These are phyloP conservation scores for Laguncularia racemosa DNA, from an alignment of 345 rosid species.

Conservation along the genomic window DNA sequence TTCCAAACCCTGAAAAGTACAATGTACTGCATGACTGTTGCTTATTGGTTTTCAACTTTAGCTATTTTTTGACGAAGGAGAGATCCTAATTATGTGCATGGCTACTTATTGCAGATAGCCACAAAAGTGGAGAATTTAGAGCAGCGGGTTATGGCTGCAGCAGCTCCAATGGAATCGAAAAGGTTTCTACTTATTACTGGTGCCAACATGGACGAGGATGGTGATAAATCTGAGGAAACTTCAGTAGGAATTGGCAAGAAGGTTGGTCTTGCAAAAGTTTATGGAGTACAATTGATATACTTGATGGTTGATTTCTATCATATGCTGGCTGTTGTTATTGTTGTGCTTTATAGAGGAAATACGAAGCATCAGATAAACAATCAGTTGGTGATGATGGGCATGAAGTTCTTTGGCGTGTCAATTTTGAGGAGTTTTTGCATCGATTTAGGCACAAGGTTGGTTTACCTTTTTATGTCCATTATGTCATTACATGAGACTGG, in stretches of 20 bases:
- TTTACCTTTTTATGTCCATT: constrained; percentile 6
- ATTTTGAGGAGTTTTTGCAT: constrained; percentile 67
- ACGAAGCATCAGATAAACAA: too few relatives aligned
- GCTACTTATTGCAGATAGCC: constrained; percentile 27
- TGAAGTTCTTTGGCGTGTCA: constrained; percentile 70
- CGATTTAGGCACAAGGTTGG: constrained; percentile 77
- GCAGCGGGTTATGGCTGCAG: constrained; percentile 62
- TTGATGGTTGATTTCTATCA: not conserved
- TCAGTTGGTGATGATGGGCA: too few relatives aligned
- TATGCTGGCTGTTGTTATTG: not conserved
- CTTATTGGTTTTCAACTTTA: too few relatives aligned
- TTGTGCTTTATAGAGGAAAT: too few relatives aligned
- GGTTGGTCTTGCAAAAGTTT: constrained; percentile 34
- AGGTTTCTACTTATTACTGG: constrained; percentile 42
- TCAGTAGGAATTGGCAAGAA: constrained; percentile 39
- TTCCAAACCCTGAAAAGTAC: too few relatives aligned
- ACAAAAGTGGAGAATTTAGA: constrained; percentile 42
- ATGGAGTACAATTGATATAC: not conserved
- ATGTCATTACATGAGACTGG: not conserved
- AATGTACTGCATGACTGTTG: too few relatives aligned
- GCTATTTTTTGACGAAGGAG: too few relatives aligned
- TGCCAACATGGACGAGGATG: constrained; percentile 22
- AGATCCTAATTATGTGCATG: too few relatives aligned
- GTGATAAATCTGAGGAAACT: constrained; percentile 17
- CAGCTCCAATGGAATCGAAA: constrained; percentile 55